phyloP scores from a whole-genome alignment of 208 protist genomes.

The Willaertia magna region DNA sequence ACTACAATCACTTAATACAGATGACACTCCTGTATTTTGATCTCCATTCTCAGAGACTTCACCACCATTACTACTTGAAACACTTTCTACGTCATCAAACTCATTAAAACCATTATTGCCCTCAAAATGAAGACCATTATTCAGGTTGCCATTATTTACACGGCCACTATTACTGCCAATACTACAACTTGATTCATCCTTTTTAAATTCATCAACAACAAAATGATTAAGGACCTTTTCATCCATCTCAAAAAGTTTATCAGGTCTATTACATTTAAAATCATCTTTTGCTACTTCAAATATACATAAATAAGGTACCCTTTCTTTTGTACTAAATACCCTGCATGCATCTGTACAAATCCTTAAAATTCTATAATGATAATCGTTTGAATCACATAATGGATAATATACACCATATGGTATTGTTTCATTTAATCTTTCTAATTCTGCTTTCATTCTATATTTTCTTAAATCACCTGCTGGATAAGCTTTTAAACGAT shows the following conservation, averaged over 20 bases:
- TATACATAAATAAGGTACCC: neutral
- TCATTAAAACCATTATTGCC: too few species aligned
- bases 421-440: neutral
- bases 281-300: neutral
- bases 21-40: too few species aligned
- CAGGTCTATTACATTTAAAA: neutral
- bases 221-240: too few species aligned
- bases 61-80: too few species aligned
- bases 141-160: too few species aligned
- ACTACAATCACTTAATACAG: too few species aligned
- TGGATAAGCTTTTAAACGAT: neutral
- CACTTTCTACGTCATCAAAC: too few species aligned
- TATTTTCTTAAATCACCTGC: neutral
- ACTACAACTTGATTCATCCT: too few species aligned
- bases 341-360: neutral
- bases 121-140: too few species aligned
- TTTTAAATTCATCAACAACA: too few species aligned
- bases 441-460: neutral
- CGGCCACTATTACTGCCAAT: too few species aligned
- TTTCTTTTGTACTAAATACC: constrained; percentile 6
- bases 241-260: neutral
- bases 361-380: neutral
- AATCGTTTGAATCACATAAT: neutral
- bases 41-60: too few species aligned
- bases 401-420: neutral